These are phyloP conservation scores for Pyropia yezoensis DNA, from an alignment of 23 red algal genomes.

Conservation along the genomic window DNA sequence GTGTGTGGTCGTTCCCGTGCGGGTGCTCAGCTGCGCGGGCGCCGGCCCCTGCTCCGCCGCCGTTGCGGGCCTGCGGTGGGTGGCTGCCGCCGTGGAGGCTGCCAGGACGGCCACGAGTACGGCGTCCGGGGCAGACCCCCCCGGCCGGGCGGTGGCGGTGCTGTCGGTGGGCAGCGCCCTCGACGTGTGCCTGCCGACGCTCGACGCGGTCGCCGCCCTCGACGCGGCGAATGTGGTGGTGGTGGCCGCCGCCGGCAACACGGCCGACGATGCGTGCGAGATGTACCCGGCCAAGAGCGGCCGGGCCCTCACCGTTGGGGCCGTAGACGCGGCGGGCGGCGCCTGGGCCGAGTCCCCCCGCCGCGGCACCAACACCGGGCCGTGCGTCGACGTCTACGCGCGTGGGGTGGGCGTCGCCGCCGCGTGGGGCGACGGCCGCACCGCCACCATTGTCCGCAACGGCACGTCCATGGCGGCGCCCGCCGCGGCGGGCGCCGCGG, in stretches of 20 bases:
- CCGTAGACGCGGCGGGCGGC: conserved; percentile 18
- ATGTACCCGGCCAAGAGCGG: conserved; percentile 34
- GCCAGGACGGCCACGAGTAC: too few relatives aligned
- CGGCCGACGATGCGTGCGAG: conserved; percentile 14
- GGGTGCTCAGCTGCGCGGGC: conserved; percentile 25
- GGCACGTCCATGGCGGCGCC: too few relatives aligned
- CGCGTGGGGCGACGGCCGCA: too few relatives aligned
- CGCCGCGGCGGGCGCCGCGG: too few relatives aligned
- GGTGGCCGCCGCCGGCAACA: conserved; percentile 36
- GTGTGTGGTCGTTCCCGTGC: conserved; percentile 12
- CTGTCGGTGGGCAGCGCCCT: conserved; percentile 34
- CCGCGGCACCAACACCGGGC: too few relatives aligned
- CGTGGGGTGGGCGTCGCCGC: too few relatives aligned
- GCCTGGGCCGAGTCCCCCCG: background rate
- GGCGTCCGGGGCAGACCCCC: background rate
- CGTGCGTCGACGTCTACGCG: too few relatives aligned
- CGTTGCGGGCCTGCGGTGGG: conserved; percentile 20
- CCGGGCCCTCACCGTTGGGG: conserved; percentile 21
- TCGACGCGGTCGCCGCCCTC: conserved; percentile 11
- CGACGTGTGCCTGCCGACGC: conserved; percentile 9
- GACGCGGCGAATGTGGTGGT: conserved; percentile 20
- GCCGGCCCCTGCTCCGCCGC: conserved; percentile 26
- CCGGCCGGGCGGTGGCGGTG: conserved; percentile 27
- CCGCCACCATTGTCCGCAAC: too few relatives aligned
- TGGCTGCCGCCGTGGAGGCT: background rate